Percentiles rank a stretch among this genome's conserved stretches.
Evolutionary conservation across 2,329 filamentous ascomycete genomes (phyloP).

Genomic region (Fusarium sp.): DNA sequence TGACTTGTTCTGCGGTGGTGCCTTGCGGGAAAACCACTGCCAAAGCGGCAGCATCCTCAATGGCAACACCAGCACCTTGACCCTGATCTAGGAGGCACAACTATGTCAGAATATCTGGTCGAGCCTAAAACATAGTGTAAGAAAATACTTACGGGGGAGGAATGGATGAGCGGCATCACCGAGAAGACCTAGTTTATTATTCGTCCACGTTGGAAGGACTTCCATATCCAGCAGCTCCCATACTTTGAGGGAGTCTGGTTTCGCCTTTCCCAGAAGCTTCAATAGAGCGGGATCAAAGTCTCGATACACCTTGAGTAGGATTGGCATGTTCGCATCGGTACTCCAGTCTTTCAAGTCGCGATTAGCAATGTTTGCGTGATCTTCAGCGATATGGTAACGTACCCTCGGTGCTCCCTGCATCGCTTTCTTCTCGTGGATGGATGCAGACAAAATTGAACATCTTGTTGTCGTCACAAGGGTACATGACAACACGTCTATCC

Average conservation of each 20-base stretch:
- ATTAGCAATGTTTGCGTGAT: background rate
- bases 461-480: conserved; percentile 62
- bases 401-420: background rate
- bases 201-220: conserved; percentile 68
- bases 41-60: conserved; percentile 76
- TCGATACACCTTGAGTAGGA: conserved; percentile 55
- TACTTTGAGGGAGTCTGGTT: conserved; percentile 64
- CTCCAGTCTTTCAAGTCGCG: conserved; percentile 12
- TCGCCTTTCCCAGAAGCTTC: conserved; percentile 60
- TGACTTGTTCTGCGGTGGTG: conserved; percentile 62
- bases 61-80: conserved; percentile 71
- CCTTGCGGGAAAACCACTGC: conserved; percentile 68
- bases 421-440: conserved; percentile 57
- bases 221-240: conserved; percentile 77
- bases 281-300: conserved; percentile 61
- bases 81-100: conserved; percentile 35
- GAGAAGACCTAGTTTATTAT: conserved; percentile 70
- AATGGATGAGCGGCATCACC: conserved; percentile 81
- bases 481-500: conserved; percentile 63
- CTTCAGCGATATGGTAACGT: background rate
- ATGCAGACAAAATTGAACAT: conserved; percentile 67
- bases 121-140: too few species aligned
- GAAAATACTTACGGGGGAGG: conserved; percentile 59
- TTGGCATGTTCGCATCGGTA: background rate
- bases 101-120: too few species aligned